Conservation (phyloP, 768 basidiomycete genomes). For the Rhodotorula graminis region DNA sequence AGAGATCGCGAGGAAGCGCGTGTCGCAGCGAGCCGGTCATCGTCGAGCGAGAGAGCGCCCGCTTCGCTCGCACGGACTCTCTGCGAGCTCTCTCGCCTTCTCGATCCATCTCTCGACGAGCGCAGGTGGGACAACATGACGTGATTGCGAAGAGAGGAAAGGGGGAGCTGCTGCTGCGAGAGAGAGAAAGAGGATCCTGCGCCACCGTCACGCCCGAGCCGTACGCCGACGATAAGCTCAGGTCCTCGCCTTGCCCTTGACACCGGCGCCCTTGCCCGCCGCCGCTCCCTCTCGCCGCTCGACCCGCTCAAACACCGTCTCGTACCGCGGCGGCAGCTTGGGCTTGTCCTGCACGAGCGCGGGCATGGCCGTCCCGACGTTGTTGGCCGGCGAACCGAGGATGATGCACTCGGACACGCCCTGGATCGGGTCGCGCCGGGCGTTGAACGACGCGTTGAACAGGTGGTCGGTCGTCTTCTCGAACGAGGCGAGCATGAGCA, state of each 20-base stretch:
- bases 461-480: slow-evolving; percentile 99
- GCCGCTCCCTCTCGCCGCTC: not conserved
- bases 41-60: no score
- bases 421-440: slow-evolving; percentile 88
- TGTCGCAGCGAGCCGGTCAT: no score
- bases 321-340: slow-evolving; percentile 43
- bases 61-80: no score
- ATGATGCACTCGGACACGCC: slow-evolving; percentile 99
- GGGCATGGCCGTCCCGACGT: slow-evolving; percentile 45
- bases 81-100: no score
- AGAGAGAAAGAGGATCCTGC: not conserved
- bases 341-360: slow-evolving; percentile 49
- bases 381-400: slow-evolving; percentile 55
- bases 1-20: not conserved
- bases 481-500: slow-evolving; percentile 97
- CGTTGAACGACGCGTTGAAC: slow-evolving; percentile 93
- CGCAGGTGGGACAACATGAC: no score
- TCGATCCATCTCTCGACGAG: no score
- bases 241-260: not conserved
- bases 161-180: not conserved
- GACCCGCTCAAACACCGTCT: slow-evolving; percentile 47
- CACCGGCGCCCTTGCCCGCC: not conserved
- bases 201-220: no score
- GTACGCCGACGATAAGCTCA: not conserved
- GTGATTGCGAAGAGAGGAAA: no score